Evolutionary conservation across 2,329 filamentous ascomycete species (phyloP), one percentile per base, ranked within the genome.

Genomic region (Arthrobotrys sphaeroides): DNA sequence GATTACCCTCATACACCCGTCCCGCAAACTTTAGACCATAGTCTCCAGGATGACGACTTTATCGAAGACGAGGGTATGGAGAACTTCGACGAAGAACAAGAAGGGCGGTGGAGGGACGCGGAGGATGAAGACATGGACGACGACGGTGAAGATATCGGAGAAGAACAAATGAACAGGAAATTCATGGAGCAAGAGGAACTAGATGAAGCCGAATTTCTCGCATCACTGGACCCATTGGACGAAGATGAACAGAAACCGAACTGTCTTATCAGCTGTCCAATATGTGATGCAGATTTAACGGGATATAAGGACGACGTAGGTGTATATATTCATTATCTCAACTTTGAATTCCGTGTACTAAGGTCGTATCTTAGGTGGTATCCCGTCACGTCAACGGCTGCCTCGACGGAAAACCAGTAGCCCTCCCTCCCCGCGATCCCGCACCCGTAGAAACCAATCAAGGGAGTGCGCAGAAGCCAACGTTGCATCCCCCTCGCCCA

Each of bases 311-410:
- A 81, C 26, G 80, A 81, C 18, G 79, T 79, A 79, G 1, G 78
- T 79, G 20, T 47, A 78, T 77, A 59, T 28, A 31, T 1, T 33
- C 45, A 26, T 24, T 10, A 38, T 70, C 78, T 65, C 4, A n/a
- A n/a, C 20, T 45, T 10, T 4, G 18, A 49, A 83, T 1, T 81
- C 82, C 22, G 94, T 81, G 84, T 97, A 33, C 83, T 82, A 13
- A 89, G 88, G 0, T 81, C 90, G 10, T 87, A 84, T 66, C 83
- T 73, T 88, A 93, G 81, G 88, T 94, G 79, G 90, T 90, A 7
- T 91, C 90, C 5, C 84, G 90, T 1, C 95, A 99, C 82, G 95
- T 99, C 78, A 99, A 99, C 81, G 89, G 90, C 7, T 99, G 95
- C 82, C 85, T 99, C 1, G 95, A 99, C 81, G 93, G 93, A 1